Conservation (phyloP, 768 basidiomycete genomes). For the Termitomyces sp. region DNA sequence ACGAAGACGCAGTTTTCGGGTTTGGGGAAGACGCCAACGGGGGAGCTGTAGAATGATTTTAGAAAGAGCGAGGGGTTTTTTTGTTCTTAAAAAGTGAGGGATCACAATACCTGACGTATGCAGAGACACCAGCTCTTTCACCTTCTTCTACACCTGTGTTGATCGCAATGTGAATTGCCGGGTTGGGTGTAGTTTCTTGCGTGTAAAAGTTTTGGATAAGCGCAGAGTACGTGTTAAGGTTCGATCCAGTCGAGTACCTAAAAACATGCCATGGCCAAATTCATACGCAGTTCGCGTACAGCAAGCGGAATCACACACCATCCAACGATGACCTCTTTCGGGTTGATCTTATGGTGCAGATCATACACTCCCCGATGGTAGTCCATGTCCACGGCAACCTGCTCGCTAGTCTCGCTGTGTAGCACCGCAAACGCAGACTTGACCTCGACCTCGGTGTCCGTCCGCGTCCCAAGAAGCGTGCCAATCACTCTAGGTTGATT, state of each 20-base stretch:
- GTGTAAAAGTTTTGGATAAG: conserved; percentile 98
- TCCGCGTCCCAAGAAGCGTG: conserved; percentile 85
- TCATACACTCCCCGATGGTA: conserved; percentile 95
- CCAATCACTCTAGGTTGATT: conserved; percentile 89
- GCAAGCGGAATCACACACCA: conserved; percentile 56
- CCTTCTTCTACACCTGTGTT: conserved; percentile 77
- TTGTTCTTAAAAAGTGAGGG: background rate
- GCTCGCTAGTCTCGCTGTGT: conserved; percentile 88
- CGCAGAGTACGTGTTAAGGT: conserved; percentile 91
- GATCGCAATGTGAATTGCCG: conserved; percentile 87
- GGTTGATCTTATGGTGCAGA: conserved; percentile 78
- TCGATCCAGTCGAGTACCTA: conserved; percentile 92
- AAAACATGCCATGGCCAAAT: background rate
- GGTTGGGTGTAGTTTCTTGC: conserved; percentile 84
- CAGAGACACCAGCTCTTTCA: conserved; percentile 71
- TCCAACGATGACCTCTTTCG: conserved; percentile 89
- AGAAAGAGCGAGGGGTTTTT: conserved; percentile 6
- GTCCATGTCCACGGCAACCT: conserved; percentile 95
- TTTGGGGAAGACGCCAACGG: conserved; percentile 85
- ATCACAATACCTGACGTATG: conserved; percentile 72
- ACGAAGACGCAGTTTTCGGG: conserved; percentile 95
- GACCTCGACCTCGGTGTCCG: conserved; percentile 67
- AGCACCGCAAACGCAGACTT: conserved; percentile 87
- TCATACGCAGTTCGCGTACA: background rate
- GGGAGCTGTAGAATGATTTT: conserved; percentile 51